Evolutionary conservation across 495 filamentous ascomycete genomes (phyloP).

Genomic region (Aspergillus ellipticus): DNA sequence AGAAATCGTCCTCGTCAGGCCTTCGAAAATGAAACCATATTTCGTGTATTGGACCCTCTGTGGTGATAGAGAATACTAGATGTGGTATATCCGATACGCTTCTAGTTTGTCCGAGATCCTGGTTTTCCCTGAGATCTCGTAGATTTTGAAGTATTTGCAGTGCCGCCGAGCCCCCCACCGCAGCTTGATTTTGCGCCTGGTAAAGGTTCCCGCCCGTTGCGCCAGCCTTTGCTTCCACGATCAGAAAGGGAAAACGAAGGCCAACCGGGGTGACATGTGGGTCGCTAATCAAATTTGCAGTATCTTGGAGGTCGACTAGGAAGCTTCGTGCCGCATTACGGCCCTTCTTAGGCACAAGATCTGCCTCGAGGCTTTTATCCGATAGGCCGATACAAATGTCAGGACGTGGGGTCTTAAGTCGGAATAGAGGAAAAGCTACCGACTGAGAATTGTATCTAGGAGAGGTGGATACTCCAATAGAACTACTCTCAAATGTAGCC

Average conservation of each 20-base stretch:
- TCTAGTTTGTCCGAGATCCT: no score
- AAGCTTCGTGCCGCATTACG: not conserved
- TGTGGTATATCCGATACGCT: no score
- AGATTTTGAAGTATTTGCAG: constrained; percentile 10
- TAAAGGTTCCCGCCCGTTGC: constrained; percentile 16
- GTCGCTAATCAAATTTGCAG: constrained; percentile 9
- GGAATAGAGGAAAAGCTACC: no score
- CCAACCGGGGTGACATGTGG: constrained; percentile 5
- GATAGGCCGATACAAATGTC: constrained; percentile 14
- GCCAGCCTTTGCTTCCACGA: constrained; percentile 14
- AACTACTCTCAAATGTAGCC: no score
- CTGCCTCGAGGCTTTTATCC: not conserved
- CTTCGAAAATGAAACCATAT: constrained; percentile 13
- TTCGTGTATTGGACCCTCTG: constrained; percentile 13
- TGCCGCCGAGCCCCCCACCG: constrained; percentile 11
- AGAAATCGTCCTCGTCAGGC: constrained; percentile 4
- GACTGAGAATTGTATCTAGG: constrained; percentile 12
- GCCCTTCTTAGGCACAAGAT: constrained; percentile 6
- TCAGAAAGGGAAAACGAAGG: constrained; percentile 13
- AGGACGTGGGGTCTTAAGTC: constrained; percentile 7
- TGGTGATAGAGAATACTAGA: constrained; percentile 12
- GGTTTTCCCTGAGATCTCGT: not conserved
- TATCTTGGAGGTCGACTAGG: constrained; percentile 10
- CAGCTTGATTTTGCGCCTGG: constrained; percentile 17
- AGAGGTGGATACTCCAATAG: not conserved